Base-by-base conservation (phyloP, 23 red algal species). In the Gracilaria gracilis region DNA sequence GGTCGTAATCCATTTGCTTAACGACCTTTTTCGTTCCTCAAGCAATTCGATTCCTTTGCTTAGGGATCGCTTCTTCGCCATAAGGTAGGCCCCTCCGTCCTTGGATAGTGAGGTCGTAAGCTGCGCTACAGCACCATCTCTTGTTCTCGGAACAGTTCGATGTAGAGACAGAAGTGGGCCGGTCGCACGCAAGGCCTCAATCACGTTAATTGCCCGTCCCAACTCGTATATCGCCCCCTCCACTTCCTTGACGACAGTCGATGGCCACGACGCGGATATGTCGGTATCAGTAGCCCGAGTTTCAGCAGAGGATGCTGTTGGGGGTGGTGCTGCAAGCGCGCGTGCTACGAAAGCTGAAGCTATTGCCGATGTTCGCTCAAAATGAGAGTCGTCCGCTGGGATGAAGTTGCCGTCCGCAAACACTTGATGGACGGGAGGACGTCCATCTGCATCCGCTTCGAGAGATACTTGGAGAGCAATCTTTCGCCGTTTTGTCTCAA, bases 381-480 rank as follows among this genome's bases (percentile, higher is more conserved):
- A 86, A 40, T 93, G 90, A 21, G 80, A 82, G 31, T 86, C 57
- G 27, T 80, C 48, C 29, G 81, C 81, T 31, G 90, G 80, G 7
- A 86, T 47, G 72, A 82, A 93, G n/a, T 65, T 86, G 14, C 90
- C 90, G 62, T 93, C 90, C 12, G 90, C 39, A 81, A 93, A 93
- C 24, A 93, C 83, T 57, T 86, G 71, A 21, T 93, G 83, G 25
- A 84, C 66, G 13, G 80, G 83, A 34, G 80, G 48, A 20, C 71
- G 74, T 16, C 81, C 90, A 59, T 93, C 90, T 23, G 83, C 71
- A 55, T 65, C 80, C 0, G 90, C 50, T 35, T 93, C 90, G 4
- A 93, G 44, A n/a, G 90, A 93, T 33, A 93, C 81, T 24, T 86
- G 90, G 15, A 93, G 76, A 51, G 65, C 24, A 32, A 90, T 21